Percentiles rank a stretch among this genome's conserved stretches.
Evolutionary conservation across 225 moss, liverwort and hornwort species (phyloP).

Genomic region (Marchantia polymorpha): DNA sequence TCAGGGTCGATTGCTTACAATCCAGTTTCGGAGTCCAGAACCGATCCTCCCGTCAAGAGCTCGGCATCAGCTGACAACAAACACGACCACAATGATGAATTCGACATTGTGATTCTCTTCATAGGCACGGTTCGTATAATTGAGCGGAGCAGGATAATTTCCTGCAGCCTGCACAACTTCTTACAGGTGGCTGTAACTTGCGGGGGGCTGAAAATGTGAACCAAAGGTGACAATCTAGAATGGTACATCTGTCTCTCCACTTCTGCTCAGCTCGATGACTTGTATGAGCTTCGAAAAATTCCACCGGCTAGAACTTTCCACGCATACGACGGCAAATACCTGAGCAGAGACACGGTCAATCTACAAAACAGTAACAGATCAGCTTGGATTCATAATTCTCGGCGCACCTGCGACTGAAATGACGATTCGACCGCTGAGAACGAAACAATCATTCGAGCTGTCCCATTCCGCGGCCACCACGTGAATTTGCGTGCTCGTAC

Average conservation of each 20-base stretch:
- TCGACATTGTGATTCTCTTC: not conserved
- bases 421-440: conserved; percentile 15
- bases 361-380: not conserved
- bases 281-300: too few species aligned
- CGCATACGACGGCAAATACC: too few species aligned
- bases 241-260: not conserved
- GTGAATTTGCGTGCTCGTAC: not conserved
- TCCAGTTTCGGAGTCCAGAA: conserved; percentile 34
- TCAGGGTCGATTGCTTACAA: conserved; percentile 16
- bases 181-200: not conserved
- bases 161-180: not conserved
- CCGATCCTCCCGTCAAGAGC: conserved; percentile 27
- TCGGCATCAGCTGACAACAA: conserved; percentile 22
- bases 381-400: not conserved
- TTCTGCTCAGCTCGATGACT: too few species aligned
- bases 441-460: conserved; percentile 17
- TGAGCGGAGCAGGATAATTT: not conserved
- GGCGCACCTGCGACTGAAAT: conserved; percentile 25
- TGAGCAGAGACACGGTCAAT: not conserved
- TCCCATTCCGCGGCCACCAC: conserved; percentile 29
- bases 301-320: too few species aligned
- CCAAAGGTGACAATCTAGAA: not conserved
- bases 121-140: not conserved
- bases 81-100: not conserved
- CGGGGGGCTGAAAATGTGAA: not conserved